Evolutionary conservation across 139 green algal species (phyloP).

Genomic region (Chlamydomonas schloesseri): DNA sequence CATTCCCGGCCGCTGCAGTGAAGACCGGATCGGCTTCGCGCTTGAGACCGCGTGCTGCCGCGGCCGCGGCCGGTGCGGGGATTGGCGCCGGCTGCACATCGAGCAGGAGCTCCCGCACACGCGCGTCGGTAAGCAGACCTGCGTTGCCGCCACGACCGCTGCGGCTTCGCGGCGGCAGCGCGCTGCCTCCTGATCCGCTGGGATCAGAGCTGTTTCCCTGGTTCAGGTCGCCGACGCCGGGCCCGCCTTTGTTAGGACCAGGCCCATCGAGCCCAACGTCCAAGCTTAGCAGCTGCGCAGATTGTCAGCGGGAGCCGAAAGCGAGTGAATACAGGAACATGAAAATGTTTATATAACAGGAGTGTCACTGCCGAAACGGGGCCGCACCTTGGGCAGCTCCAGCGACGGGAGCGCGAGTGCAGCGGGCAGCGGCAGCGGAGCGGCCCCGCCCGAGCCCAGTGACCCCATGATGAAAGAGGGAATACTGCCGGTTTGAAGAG

Average conservation of each 20-base stretch:
- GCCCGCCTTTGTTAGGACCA: neutral
- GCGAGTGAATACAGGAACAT: too few species aligned
- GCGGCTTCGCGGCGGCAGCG: neutral
- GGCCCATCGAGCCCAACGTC: slow-evolving; percentile 10
- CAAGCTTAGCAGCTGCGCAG: slow-evolving; percentile 24
- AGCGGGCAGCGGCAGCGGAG: slow-evolving; percentile 10
- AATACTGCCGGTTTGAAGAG: slow-evolving; percentile 3
- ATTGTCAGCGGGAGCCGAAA: too few species aligned
- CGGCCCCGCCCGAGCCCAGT: neutral
- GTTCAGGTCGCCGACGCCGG: neutral
- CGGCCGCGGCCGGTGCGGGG: too few species aligned
- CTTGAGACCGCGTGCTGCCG: too few species aligned
- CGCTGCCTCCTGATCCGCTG: neutral
- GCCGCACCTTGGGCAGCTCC: slow-evolving; percentile 28
- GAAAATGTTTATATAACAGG: too few species aligned
- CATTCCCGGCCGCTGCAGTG: too few species aligned
- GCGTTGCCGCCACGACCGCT: neutral
- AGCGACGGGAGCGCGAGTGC: slow-evolving; percentile 24
- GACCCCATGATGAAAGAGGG: slow-evolving; percentile 25
- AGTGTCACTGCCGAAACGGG: neutral
- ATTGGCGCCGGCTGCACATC: too few species aligned
- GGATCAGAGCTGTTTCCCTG: slow-evolving; percentile 18
- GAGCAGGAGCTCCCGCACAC: too few species aligned
- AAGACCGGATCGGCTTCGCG: too few species aligned
- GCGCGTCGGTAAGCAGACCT: too few species aligned